These are phyloP conservation scores for Lomentospora prolificans DNA, from an alignment of 2,329 filamentous ascomycete genomes.

Conservation along the genomic window DNA sequence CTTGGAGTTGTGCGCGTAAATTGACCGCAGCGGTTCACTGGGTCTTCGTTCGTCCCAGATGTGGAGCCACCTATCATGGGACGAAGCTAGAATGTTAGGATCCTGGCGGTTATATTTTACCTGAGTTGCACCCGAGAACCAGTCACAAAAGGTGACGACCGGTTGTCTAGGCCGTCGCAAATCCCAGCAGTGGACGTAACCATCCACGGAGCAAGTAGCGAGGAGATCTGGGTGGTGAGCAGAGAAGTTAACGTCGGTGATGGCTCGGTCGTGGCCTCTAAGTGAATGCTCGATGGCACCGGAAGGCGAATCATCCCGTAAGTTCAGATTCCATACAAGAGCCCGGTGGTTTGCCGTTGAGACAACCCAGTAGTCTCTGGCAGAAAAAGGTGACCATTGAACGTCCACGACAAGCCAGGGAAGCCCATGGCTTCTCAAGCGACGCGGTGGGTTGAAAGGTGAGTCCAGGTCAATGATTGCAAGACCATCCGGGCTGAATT, in stretches of 20 bases:
- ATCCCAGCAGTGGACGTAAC: conserved; percentile 90
- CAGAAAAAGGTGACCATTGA: conserved; percentile 91
- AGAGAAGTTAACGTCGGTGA: conserved; percentile 94
- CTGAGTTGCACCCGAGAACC: conserved; percentile 87
- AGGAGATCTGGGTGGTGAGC: conserved; percentile 84
- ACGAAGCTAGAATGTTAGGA: conserved; percentile 77
- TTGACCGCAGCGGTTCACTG: conserved; percentile 68
- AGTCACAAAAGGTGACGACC: conserved; percentile 77
- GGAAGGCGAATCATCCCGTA: conserved; percentile 60
- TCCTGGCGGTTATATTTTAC: conserved; percentile 91
- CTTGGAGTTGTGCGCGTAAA: conserved; percentile 81
- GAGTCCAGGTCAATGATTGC: conserved; percentile 89
- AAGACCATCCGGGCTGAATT: conserved; percentile 62
- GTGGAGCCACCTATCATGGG: conserved; percentile 77
- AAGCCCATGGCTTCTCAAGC: conserved; percentile 69
- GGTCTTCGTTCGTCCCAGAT: conserved; percentile 86
- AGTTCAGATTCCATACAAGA: conserved; percentile 83
- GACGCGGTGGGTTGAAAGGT: conserved; percentile 75
- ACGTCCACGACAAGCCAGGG: conserved; percentile 96
- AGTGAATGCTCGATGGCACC: conserved; percentile 77
- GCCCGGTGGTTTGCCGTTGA: conserved; percentile 93
- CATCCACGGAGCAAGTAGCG: conserved; percentile 85
- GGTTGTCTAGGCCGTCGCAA: conserved; percentile 64
- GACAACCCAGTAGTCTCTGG: conserved; percentile 83
- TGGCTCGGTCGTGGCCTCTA: conserved; percentile 73